Base-by-base conservation (phyloP, 164 flowering plant genomes). In the Aristolochia californica region DNA sequence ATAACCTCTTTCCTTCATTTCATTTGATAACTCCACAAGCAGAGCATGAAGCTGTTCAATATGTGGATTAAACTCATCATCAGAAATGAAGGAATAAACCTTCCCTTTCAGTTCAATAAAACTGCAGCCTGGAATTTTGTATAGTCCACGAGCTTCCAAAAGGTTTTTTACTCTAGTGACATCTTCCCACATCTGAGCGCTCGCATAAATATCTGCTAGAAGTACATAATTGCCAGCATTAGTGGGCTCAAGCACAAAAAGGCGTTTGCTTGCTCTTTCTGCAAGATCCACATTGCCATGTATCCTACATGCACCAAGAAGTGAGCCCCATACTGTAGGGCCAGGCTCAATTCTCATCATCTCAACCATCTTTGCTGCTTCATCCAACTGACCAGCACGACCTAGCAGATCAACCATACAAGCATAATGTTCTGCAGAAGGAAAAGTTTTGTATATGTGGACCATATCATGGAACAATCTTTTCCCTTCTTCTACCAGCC, bases 1-100 rank as follows among this genome's bases (percentile, higher is more conserved):
- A 61, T 80, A 86, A 5, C 96, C 98, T 22, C 53, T 60, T 50
- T 76, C 85, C 73, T 78, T 84, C 90, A 91, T 81, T 70, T 88
- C 77, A 13, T 16, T 44, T 18, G 38, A 61, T 26, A 67, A 26
- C 58, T 59, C 34, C 11, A 27, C 34, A 40, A 65, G 34, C 48
- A 53, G 54, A n/a, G 57, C 47, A 58, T 65, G 62, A 28, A 65
- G 23, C 57, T 53, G 62, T 34, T 65, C 62, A 4, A 52, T 58
- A 24, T 58, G 62, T 7, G 58, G 58, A 18, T 65, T 59, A 27
- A 47, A 53, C 30, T 65, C 57, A 52, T 65, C 62, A 28, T 44
- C 45, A 1, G 68, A 59, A 27, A 58, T 45, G 24, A 65, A 65
- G 10, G 68, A 44, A 58, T 65, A 59, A n/a, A 65, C 44, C n/a